Conservation (phyloP, 2,329 filamentous ascomycete species). For the Dothistroma septosporum region DNA sequence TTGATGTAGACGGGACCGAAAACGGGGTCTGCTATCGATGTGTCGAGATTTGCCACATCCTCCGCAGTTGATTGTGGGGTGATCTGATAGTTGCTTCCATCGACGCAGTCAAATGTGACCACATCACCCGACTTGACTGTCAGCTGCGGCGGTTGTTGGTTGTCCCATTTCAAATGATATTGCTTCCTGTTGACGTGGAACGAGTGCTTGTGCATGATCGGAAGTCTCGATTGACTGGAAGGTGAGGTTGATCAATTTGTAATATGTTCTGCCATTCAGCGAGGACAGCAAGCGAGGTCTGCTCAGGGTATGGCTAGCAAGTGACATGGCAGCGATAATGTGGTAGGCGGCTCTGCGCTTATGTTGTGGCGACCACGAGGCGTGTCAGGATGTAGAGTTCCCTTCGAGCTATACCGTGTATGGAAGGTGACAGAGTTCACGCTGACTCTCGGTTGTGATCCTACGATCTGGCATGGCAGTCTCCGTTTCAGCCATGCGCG, state of each 20-base stretch:
- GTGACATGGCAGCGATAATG: background rate
- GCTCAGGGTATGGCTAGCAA: background rate
- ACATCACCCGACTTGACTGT: conserved; percentile 19
- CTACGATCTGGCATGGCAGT: background rate
- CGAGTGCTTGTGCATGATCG: conserved; percentile 1
- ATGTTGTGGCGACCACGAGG: background rate
- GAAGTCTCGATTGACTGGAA: background rate
- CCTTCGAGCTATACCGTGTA: background rate
- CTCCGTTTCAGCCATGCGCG: background rate
- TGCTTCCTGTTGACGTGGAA: conserved; percentile 22
- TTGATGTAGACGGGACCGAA: conserved; percentile 21
- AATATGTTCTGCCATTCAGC: background rate
- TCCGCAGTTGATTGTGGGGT: conserved; percentile 16
- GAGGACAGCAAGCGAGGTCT: background rate
- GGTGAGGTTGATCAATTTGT: background rate
- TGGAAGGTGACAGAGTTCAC: conserved; percentile 1
- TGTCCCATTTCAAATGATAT: conserved; percentile 19
- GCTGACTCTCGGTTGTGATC: conserved; percentile 1
- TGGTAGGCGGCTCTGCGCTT: conserved; percentile 4
- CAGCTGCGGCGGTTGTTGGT: conserved; percentile 13
- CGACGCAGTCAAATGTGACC: conserved; percentile 22
- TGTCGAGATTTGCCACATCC: conserved; percentile 13
- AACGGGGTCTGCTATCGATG: conserved; percentile 18
- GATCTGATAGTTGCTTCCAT: conserved; percentile 20
- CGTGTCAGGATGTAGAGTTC: background rate